Base-by-base conservation (phyloP, 345 rosid genomes). In the Aegle marmelos region DNA sequence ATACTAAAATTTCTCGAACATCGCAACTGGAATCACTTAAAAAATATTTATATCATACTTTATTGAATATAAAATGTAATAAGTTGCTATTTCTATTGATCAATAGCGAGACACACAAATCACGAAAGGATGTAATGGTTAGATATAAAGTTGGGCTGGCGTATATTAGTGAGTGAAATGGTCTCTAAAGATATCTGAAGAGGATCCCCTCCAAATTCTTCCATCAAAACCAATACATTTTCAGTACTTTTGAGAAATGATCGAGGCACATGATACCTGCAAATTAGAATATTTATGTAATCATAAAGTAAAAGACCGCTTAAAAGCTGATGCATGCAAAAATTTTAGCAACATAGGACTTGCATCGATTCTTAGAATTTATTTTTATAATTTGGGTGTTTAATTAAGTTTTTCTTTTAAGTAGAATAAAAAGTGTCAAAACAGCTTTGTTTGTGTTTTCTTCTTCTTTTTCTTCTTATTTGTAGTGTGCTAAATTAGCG, bases 231-330 rank as follows among this genome's bases (percentile, higher is more conserved):
- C 60, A 95, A 75, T 4, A 89, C 70, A 74, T 93, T 95, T 30
- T 75, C 85, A 4, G 66, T 53, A 56, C 87, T 83, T 62, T 91
- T 87, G 48, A 95, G 79, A 79, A 93, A 95, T 22, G 88, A 80
- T 48, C 91, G 84, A 62, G 99, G 99, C 66, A 95, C 88, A 65
- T 93, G 93, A 64, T 91, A 92, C 92, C 97, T 94, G 70, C 71
- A 82, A 60, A 41, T 31, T 33, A 16, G 75, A 9, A 19, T 45
- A 45, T 45, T 45, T 45, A 45, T 45, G 24, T 1, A 56, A 5
- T 22, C 48, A 22, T n/a, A 41, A 41, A 28, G 17, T 45, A 45
- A 45, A 41, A 45, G 50, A 13, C 50, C 3, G 1, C 50, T 13
- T 3, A 45, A 3, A 14, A 45, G 50, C 17, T 1, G 17, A 11